These are phyloP conservation scores for Nicotiana tomentosiformis DNA, from an alignment of 257 asterid genomes.

Conservation along the genomic window DNA sequence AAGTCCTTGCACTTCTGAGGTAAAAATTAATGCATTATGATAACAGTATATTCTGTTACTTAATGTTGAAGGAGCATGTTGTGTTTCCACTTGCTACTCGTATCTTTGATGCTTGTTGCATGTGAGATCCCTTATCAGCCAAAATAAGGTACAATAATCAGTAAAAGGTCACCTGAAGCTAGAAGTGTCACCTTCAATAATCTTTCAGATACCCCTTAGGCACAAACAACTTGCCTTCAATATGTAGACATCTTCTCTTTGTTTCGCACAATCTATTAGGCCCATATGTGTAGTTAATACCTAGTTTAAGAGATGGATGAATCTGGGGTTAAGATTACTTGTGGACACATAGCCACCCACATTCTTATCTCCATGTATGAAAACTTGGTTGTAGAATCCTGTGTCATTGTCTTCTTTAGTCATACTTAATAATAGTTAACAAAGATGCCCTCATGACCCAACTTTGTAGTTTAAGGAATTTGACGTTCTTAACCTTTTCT, in stretches of 20 bases:
- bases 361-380: background rate
- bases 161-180: background rate
- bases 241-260: background rate
- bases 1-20: slow-evolving; percentile 38
- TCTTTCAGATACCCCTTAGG: background rate
- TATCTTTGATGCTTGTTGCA: background rate
- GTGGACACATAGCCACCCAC: background rate
- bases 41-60: background rate
- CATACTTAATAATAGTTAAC: background rate
- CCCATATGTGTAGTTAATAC: background rate
- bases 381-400: background rate
- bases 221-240: slow-evolving; percentile 1
- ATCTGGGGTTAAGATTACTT: background rate
- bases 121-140: background rate
- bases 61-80: background rate
- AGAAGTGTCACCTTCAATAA: background rate
- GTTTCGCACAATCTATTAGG: background rate
- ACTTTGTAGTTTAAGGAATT: background rate
- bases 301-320: background rate
- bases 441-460: background rate
- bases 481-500: background rate
- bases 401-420: background rate
- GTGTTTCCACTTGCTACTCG: background rate
- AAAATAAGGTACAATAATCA: background rate
- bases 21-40: slow-evolving; percentile 4